Base-by-base conservation (phyloP, 2,329 filamentous ascomycete species). In the Setomelanomma holmii region DNA sequence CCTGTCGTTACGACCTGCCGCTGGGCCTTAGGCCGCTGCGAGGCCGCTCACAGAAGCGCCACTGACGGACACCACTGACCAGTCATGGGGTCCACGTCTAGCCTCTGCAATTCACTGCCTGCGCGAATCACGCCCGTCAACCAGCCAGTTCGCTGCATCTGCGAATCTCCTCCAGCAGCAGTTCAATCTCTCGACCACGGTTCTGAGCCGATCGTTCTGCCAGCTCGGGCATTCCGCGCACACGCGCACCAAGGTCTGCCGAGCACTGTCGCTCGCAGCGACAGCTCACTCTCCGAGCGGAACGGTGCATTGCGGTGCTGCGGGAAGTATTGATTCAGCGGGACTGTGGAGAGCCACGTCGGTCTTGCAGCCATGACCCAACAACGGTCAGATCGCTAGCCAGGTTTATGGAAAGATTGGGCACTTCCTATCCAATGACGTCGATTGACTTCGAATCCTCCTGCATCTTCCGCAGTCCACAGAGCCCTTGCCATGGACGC, bases 261-360 rank as follows among this genome's bases (percentile, higher is more conserved):
- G 35, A 35, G 30, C 27, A 42, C 44, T 43, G 48, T 35, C 24
- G 35, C 21, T 52, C 33, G 50, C 54, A 52, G 50, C 52, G 50
- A 64, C 57, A 59, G 51, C 51, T 56, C 60, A 59, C 40, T 24
- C 48, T 47, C 27, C 45, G 49, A 34, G 45, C 54, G 46, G 46
- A 48, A 45, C 45, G 22, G 36, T 56, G 62, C 60, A 58, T 51
- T 47, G 45, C 42, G 55, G 40, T 38, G 35, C 57, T 61, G 53
- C 53, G 39, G 27, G 24, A 53, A 53, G 53, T 66, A 60, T 64
- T 55, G 58, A 60, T 38, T 23, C 53, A 40, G 59, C 58, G 55
- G 53, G 53, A 60, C 54, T 63, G 58, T 63, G 60, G 49, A 66
- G 27, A 30, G 67, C 63, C 68, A 70, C 67, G 68, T 71, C 64